Evolutionary conservation across 1,284 basidiomycete genomes (phyloP).

Genomic region (Ustilago bromivora): DNA sequence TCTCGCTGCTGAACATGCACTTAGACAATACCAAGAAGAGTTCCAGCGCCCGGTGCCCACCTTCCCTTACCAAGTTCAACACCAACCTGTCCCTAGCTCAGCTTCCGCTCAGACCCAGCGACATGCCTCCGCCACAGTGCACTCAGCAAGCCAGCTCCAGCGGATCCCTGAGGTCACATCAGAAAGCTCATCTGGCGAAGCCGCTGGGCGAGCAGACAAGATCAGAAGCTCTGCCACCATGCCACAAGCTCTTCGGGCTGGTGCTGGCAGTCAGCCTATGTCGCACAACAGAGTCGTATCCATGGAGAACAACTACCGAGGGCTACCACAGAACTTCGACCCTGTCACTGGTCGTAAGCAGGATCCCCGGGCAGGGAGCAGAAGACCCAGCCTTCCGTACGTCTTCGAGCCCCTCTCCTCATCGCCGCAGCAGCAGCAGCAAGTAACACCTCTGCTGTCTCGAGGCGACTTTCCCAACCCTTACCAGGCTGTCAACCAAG

Average conservation of each 20-base stretch:
- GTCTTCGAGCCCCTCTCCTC: conserved; percentile 28
- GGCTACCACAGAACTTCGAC: conserved; percentile 42
- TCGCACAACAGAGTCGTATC: conserved; percentile 15
- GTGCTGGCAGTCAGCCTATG: conserved; percentile 2
- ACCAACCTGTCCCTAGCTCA: conserved; percentile 13
- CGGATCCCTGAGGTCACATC: conserved; percentile 27
- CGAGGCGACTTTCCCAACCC: conserved; percentile 35
- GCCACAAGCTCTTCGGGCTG: conserved; percentile 15
- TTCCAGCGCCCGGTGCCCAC: conserved; percentile 8
- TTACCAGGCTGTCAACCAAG: not conserved
- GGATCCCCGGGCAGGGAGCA: not conserved
- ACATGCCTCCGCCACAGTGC: conserved; percentile 17
- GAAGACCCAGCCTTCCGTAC: conserved; percentile 38
- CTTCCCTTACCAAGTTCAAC: conserved; percentile 27
- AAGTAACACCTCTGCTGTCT: not conserved
- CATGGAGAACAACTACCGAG: conserved; percentile 29
- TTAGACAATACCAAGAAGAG: conserved; percentile 30
- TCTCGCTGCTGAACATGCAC: conserved; percentile 23
- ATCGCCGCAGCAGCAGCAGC: not conserved
- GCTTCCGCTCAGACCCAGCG: conserved; percentile 5
- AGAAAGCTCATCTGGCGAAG: conserved; percentile 29
- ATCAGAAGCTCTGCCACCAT: not conserved
- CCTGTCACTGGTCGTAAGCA: conserved; percentile 39
- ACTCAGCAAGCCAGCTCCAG: conserved; percentile 14
- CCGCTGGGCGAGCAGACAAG: not conserved